Base-by-base conservation (phyloP, 768 basidiomycete species). In the Lentinula edodes region DNA sequence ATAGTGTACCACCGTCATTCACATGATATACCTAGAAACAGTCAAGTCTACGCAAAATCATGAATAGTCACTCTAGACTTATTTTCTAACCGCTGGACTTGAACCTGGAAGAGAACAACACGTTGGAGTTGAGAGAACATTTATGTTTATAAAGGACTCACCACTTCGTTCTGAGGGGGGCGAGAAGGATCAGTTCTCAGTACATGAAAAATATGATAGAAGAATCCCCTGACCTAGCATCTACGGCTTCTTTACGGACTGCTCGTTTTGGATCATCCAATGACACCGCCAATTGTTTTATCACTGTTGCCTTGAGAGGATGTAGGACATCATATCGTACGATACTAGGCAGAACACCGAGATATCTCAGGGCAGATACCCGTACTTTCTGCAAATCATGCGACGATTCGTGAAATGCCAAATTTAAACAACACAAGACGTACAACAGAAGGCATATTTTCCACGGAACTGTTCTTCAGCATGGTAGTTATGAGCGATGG, bases 211-310 rank as follows among this genome's bases (percentile, higher is more conserved):
- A 50, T 10, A 34, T 35, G 8, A 52, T 13, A 5, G 51, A 34
- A 16, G 18, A 35, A 16, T 52, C 16, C 46, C 23, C 45, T 62
- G 61, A 79, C 80, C 81, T 75, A 38, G 93, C 89, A 66, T 93
- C 87, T 2, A 98, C 97, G 1, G 95, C 96, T 67, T 91, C 92
- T 67, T 85, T 88, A 58, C 97, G 80, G 7, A 99, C 95, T 2
- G 75, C 74, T 62, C 90, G 79, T 70, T 88, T 90, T n/a, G 91
- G 91, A 74, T 98, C 97, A 70, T 98, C 97, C 52, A 98, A 73
- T 4, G 82, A 84, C 63, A 80, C 85, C 0, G 82, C 88, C 32
- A 99, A 78, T 62, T 89, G 87, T 41, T 85, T 85, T 55, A 98
- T 71, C 23, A 97, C 90, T 0, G 69, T 75, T 2, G 83, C 62